Evolutionary conservation across 1,284 basidiomycete genomes (phyloP).

Genomic region (Inonotus obliquus): DNA sequence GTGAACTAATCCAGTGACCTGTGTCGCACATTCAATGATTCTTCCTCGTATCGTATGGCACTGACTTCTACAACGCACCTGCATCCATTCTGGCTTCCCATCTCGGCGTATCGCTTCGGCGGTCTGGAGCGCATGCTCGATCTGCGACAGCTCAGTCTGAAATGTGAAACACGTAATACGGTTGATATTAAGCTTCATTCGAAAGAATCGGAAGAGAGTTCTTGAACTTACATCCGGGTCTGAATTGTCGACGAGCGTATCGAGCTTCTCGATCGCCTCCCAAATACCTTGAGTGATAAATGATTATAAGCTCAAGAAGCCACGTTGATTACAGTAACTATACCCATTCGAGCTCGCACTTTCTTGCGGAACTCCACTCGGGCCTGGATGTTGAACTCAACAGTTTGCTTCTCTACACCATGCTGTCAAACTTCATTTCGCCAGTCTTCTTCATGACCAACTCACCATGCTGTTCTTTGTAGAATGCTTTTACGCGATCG

Average conservation of each 20-base stretch:
- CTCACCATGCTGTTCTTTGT: conserved; percentile 81
- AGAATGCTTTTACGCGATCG: conserved; percentile 83
- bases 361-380: conserved; percentile 64
- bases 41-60: conserved; percentile 21
- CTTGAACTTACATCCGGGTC: conserved; percentile 66
- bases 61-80: conserved; percentile 40
- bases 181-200: background rate
- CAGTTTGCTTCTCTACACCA: conserved; percentile 74
- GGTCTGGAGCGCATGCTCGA: conserved; percentile 87
- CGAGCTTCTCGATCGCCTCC: conserved; percentile 88
- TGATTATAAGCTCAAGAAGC: background rate
- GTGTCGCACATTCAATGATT: conserved; percentile 9
- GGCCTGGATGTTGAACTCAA: conserved; percentile 77
- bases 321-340: conserved; percentile 24
- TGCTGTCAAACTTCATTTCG: conserved; percentile 1
- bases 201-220: conserved; percentile 15
- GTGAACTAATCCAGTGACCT: conserved; percentile 79
- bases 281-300: conserved; percentile 47
- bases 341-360: conserved; percentile 57
- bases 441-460: background rate
- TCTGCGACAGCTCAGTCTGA: conserved; percentile 75
- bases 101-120: conserved; percentile 88
- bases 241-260: conserved; percentile 84
- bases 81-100: conserved; percentile 88
- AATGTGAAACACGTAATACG: background rate